phyloP scores from a whole-genome alignment of 371 early-diverging fungal species.

The Gilbertella persicaria region DNA sequence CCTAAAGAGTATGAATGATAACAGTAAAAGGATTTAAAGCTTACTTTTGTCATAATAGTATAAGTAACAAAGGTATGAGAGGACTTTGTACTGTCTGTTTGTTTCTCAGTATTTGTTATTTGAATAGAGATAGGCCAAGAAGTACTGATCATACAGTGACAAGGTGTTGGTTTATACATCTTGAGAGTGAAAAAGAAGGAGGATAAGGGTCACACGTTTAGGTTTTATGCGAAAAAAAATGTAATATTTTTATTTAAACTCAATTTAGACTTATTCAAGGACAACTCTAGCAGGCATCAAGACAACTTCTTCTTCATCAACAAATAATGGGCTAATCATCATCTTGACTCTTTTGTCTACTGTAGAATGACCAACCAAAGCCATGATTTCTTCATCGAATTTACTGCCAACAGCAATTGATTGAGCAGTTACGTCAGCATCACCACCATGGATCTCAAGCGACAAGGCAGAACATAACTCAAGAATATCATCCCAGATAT shows the following conservation, averaged over 20 bases:
- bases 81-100: background rate
- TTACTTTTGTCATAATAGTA: background rate
- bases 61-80: background rate
- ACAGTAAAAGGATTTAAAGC: background rate
- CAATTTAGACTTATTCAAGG: constrained; percentile 32
- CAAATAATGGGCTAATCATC: constrained; percentile 44
- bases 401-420: constrained; percentile 34
- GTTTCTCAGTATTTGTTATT: background rate
- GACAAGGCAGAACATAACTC: constrained; percentile 40
- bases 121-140: background rate
- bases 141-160: background rate
- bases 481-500: constrained; percentile 39
- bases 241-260: background rate
- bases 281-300: constrained; percentile 46
- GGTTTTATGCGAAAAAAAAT: background rate
- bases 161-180: background rate
- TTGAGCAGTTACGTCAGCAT: constrained; percentile 47
- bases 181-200: background rate
- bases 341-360: constrained; percentile 35
- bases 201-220: background rate
- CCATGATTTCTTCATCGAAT: constrained; percentile 48
- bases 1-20: background rate
- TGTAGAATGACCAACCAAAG: constrained; percentile 34
- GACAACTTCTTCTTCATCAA: constrained; percentile 47
- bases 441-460: constrained; percentile 48